Conservation (phyloP, 2,329 filamentous ascomycete genomes). For the Curvularia hawaiiensis region DNA sequence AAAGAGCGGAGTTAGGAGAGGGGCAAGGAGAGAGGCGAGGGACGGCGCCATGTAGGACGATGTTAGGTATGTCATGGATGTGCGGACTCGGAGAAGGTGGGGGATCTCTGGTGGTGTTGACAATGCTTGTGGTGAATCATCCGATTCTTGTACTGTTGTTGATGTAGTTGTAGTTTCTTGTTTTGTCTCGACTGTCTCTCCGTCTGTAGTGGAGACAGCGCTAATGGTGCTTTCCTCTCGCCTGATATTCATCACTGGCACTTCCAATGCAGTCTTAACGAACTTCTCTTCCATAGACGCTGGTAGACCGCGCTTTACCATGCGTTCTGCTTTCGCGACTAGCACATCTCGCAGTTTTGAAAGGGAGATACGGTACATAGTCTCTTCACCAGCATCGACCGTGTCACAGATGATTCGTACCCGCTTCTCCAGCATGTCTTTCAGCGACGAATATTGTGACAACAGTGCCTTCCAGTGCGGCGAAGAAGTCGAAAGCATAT, state of each 20-base stretch:
- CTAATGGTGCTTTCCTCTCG: constrained; percentile 57
- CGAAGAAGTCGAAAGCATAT: constrained; percentile 61
- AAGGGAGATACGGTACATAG: constrained; percentile 80
- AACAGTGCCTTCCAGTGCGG: constrained; percentile 66
- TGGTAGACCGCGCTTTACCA: constrained; percentile 71
- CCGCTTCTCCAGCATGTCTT: constrained; percentile 63
- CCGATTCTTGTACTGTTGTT: constrained; percentile 37
- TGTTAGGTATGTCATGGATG: constrained; percentile 68
- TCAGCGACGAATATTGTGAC: constrained; percentile 45
- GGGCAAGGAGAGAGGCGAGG: constrained; percentile 51
- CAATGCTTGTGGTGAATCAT: constrained; percentile 29
- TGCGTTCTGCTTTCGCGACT: constrained; percentile 71
- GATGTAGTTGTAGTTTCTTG: not conserved
- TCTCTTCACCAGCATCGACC: constrained; percentile 81
- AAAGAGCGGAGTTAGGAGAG: constrained; percentile 65
- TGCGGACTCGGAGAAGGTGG: constrained; percentile 66
- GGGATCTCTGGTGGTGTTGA: constrained; percentile 53
- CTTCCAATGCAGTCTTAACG: constrained; percentile 74
- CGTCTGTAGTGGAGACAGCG: constrained; percentile 28
- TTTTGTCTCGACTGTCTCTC: constrained; percentile 4
- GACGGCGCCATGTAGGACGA: constrained; percentile 60
- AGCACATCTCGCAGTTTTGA: constrained; percentile 71
- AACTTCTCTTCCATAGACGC: constrained; percentile 85
- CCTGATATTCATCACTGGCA: constrained; percentile 73
- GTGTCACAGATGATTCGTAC: constrained; percentile 78